Conservation (phyloP, 106 monocot genomes). For the Agapanthus africanus region DNA sequence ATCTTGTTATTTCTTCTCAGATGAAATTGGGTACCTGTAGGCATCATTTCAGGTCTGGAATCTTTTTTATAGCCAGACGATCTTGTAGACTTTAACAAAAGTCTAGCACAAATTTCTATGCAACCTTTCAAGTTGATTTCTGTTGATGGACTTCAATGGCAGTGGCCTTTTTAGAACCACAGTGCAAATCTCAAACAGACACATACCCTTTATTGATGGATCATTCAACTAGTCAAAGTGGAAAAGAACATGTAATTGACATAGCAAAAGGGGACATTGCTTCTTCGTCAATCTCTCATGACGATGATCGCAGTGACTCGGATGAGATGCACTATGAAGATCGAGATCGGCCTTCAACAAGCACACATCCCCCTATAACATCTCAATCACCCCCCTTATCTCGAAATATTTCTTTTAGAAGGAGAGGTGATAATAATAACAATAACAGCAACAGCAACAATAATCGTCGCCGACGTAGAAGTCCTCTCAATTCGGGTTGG, state of each 20-base stretch:
- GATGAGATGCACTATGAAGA: conserved; percentile 25
- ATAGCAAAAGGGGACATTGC: conserved; percentile 19
- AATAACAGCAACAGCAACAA: no score
- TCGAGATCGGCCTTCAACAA: conserved; percentile 27
- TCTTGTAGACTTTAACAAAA: background rate
- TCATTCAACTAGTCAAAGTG: conserved; percentile 9
- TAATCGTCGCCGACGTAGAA: conserved; percentile 46
- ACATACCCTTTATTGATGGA: conserved; percentile 37
- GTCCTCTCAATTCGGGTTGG: conserved; percentile 56
- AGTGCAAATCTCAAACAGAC: conserved; percentile 13
- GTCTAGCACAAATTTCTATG: background rate
- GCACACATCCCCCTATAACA: conserved; percentile 15
- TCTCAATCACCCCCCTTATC: conserved; percentile 11
- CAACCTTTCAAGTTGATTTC: background rate
- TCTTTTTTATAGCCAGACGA: background rate
- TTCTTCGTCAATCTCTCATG: conserved; percentile 20
- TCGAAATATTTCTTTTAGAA: conserved; percentile 23
- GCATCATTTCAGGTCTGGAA: background rate
- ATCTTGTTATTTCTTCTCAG: background rate
- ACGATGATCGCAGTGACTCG: conserved; percentile 11
- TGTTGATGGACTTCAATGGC: conserved; percentile 24
- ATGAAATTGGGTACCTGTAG: background rate
- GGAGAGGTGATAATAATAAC: conserved; percentile 42
- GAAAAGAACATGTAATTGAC: conserved; percentile 28
- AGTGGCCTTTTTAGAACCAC: conserved; percentile 12